A percentile compares a stretch with the other conserved stretches of the same genome.
phyloP scores from a whole-genome alignment of 306 rosid genomes.

The Leucaena leucocephala region DNA sequence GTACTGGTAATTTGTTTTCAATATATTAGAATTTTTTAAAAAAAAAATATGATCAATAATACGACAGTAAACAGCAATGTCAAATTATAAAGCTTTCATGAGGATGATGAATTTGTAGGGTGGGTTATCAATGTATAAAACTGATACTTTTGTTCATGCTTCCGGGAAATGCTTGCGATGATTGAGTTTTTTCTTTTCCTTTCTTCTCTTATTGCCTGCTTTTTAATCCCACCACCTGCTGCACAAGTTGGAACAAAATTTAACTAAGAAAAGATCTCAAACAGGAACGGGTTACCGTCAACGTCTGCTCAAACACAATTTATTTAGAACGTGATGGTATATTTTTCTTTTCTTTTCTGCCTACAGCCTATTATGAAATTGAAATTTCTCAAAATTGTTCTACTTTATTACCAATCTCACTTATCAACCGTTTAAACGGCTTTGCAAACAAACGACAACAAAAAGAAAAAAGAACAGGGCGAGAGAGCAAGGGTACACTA shows the following conservation, averaged over 20 bases:
- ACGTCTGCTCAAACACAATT: neutral
- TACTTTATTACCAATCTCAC: neutral
- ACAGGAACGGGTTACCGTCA: neutral
- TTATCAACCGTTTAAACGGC: neutral
- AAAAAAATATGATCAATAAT: neutral
- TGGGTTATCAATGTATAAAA: neutral
- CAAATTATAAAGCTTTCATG: neutral
- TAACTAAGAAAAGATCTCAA: neutral
- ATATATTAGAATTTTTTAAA: neutral
- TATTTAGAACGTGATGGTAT: neutral
- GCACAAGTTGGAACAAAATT: conserved; percentile 5
- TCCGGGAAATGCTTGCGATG: conserved; percentile 21
- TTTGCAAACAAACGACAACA: neutral
- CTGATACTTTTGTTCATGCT: neutral
- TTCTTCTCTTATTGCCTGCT: neutral
- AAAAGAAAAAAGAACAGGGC: neutral
- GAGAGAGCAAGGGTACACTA: neutral
- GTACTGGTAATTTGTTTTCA: neutral
- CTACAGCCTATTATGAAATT: neutral
- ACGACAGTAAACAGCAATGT: neutral
- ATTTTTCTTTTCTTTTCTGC: neutral
- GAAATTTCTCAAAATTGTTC: conserved; percentile 11
- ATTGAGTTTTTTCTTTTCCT: neutral
- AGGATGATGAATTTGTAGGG: neutral
- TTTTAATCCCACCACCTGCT: conserved; percentile 6